These are phyloP conservation scores for Gossypium anomalum DNA, from an alignment of 345 rosid species.

Conservation along the genomic window DNA sequence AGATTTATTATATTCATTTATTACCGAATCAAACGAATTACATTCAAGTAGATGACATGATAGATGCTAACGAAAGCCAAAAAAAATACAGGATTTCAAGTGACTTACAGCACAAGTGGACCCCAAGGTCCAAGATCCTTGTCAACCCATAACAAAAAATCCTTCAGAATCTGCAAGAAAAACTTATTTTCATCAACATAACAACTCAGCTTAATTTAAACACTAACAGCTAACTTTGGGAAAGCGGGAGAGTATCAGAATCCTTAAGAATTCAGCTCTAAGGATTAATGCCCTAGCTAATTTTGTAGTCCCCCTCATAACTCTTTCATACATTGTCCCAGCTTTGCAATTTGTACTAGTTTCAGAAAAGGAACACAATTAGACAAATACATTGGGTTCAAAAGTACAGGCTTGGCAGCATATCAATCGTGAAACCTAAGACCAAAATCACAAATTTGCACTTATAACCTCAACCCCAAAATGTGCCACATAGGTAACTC, in stretches of 20 bases:
- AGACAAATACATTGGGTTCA: neutral
- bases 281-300: neutral
- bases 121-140: constrained; percentile 97
- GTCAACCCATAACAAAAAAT: constrained; percentile 92
- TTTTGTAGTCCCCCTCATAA: neutral
- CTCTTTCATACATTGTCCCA: neutral
- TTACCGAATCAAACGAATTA: neutral
- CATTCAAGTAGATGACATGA: neutral
- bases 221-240: neutral
- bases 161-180: constrained; percentile 73
- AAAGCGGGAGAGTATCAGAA: neutral
- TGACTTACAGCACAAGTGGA: constrained; percentile 90
- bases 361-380: neutral
- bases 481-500: neutral
- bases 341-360: neutral
- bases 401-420: neutral
- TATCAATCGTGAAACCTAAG: neutral
- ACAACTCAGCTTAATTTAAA: constrained; percentile 2
- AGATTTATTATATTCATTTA: neutral
- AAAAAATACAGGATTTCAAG: constrained; percentile 5
- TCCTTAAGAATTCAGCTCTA: neutral
- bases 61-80: neutral
- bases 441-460: constrained; percentile 1
- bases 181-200: constrained; percentile 18
- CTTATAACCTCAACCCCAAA: neutral